Conservation (phyloP, 2,329 filamentous ascomycete genomes). For the Fusarium marasasianum region DNA sequence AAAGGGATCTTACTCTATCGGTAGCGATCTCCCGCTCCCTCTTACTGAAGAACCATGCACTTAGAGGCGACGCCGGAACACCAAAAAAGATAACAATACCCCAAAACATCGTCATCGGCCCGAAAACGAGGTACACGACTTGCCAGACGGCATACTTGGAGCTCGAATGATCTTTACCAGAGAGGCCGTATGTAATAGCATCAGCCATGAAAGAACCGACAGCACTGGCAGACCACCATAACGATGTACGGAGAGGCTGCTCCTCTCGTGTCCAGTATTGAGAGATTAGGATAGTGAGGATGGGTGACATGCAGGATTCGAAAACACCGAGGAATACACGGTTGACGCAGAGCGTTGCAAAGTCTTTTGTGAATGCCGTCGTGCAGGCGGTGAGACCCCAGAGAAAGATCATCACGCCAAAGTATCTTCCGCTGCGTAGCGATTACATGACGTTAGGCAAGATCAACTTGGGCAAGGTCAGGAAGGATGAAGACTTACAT, state of each 20-base stretch:
- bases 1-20: not conserved
- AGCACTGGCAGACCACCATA: not conserved
- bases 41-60: not conserved
- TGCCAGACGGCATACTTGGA: not conserved
- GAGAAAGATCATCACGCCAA: not conserved
- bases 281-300: not conserved
- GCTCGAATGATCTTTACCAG: not conserved
- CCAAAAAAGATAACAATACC: not conserved
- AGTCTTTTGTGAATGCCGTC: not conserved
- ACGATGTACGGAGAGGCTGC: not conserved
- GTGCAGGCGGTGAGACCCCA: not conserved
- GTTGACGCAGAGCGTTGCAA: not conserved
- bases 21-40: rapidly evolving
- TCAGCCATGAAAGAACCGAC: not conserved
- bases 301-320: not conserved
- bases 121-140: not conserved
- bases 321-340: not conserved
- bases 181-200: not conserved
- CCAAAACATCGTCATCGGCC: not conserved
- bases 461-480: rapidly evolving
- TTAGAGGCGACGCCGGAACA: not conserved
- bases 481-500: not conserved
- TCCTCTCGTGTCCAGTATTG: not conserved
- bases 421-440: not conserved
- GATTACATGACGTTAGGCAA: rapidly evolving